A percentile compares a stretch with the other conserved stretches of the same genome.
phyloP scores from a whole-genome alignment of 352 stramenopile genomes.

The Pythium periplocum region DNA sequence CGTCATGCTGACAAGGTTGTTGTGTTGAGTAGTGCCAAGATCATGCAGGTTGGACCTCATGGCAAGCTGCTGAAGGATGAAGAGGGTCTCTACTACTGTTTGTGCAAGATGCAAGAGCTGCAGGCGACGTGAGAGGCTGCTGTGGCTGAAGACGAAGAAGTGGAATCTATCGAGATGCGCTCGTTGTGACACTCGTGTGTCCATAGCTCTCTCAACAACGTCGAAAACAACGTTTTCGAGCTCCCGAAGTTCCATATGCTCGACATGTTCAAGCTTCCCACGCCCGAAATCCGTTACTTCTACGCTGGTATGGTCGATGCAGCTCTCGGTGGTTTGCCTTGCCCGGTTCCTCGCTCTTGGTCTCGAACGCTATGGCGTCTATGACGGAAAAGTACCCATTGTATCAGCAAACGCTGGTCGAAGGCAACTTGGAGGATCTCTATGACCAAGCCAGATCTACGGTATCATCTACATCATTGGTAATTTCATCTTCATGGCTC shows the following conservation, averaged over 20 bases:
- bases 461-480: conserved; percentile 20
- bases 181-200: conserved; percentile 33
- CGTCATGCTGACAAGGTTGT: conserved; percentile 43
- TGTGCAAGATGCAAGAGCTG: conserved; percentile 54
- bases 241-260: neutral
- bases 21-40: conserved; percentile 21
- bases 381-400: conserved; percentile 19
- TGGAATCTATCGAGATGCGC: conserved; percentile 32
- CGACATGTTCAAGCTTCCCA: too few relatives aligned
- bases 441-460: conserved; percentile 15
- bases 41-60: conserved; percentile 35
- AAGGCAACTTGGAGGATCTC: conserved; percentile 9
- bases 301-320: neutral
- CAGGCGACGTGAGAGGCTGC: conserved; percentile 2
- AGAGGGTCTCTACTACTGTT: conserved; percentile 66
- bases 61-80: conserved; percentile 41
- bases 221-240: conserved; percentile 13
- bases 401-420: conserved; percentile 8
- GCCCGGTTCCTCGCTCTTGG: conserved; percentile 9
- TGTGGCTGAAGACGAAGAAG: conserved; percentile 49
- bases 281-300: conserved; percentile 23
- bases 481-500: conserved; percentile 12
- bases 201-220: conserved; percentile 29
- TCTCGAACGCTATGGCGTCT: conserved; percentile 12
- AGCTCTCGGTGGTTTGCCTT: neutral